Conservation (phyloP, 2,329 filamentous ascomycete genomes). For the Pezicula rhizophila region DNA sequence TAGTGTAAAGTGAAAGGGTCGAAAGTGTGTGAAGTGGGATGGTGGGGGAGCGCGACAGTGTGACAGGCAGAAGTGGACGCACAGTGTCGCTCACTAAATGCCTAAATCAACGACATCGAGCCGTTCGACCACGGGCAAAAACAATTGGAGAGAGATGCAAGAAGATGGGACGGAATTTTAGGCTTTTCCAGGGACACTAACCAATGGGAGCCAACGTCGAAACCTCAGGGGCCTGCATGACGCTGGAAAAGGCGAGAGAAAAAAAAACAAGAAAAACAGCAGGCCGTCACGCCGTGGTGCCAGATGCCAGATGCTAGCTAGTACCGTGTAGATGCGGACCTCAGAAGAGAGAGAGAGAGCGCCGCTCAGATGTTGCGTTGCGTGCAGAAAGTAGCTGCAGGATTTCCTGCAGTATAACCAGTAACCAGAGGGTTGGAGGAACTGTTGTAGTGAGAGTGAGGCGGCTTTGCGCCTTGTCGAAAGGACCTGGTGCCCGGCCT, state of each 20-base stretch:
- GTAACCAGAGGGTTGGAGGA: too few relatives aligned
- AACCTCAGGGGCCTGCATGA: constrained; percentile 20
- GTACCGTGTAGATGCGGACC: too few relatives aligned
- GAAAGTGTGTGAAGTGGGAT: too few relatives aligned
- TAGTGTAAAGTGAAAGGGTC: too few relatives aligned
- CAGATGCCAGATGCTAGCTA: too few relatives aligned
- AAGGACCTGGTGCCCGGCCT: too few relatives aligned
- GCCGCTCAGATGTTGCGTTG: too few relatives aligned
- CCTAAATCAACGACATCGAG: constrained; percentile 20
- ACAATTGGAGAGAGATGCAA: constrained; percentile 13
- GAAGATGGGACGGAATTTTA: neutral
- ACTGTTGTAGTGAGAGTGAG: too few relatives aligned
- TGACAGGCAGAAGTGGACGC: neutral
- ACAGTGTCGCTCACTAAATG: constrained; percentile 5
- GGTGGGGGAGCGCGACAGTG: neutral
- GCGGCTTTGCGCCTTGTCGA: too few relatives aligned
- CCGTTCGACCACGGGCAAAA: constrained; percentile 17
- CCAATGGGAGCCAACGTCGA: constrained; percentile 23
- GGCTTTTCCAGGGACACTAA: constrained; percentile 13
- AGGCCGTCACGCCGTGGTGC: neutral
- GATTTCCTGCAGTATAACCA: too few relatives aligned
- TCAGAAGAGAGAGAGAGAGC: too few relatives aligned
- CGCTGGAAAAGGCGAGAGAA: constrained; percentile 3
- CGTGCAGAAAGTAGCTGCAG: too few relatives aligned
- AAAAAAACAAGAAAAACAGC: neutral